phyloP scores from a whole-genome alignment of 805 yeast species.

The Kazachstania psychrophila region DNA sequence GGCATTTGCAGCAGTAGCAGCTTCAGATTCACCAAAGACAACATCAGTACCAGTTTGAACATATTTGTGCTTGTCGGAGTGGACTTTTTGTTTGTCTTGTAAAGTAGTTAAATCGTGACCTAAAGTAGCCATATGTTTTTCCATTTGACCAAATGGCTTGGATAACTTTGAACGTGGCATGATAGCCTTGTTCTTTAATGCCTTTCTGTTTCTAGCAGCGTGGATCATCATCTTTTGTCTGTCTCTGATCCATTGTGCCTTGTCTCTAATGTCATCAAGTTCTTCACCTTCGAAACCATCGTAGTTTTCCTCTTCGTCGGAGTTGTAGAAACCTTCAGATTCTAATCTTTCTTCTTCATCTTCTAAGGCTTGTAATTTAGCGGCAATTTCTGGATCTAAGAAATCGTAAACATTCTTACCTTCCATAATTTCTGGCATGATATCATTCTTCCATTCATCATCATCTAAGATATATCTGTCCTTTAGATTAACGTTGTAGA shows the following conservation, averaged over 20 bases:
- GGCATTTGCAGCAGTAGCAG: conserved; percentile 22
- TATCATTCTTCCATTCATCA: conserved; percentile 95
- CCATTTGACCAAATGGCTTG: conserved; percentile 70
- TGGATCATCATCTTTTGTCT: conserved; percentile 90
- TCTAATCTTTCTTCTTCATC: conserved; percentile 95
- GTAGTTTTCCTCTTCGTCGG: conserved; percentile 67
- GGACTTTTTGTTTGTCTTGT: conserved; percentile 40
- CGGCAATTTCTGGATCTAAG: conserved; percentile 91
- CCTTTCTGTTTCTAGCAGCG: conserved; percentile 79
- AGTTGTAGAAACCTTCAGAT: conserved; percentile 89
- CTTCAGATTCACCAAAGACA: conserved; percentile 44
- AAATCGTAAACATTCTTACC: conserved; percentile 97
- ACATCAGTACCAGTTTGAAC: conserved; percentile 70
- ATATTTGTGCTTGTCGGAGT: conserved; percentile 32
- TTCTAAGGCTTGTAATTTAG: conserved; percentile 88
- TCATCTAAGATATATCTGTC: conserved; percentile 88
- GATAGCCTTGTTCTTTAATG: conserved; percentile 74
- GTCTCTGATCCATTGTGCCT: conserved; percentile 92
- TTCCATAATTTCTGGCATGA: conserved; percentile 92
- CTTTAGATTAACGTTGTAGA: conserved; percentile 83
- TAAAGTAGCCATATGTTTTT: conserved; percentile 76
- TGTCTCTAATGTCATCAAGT: conserved; percentile 59
- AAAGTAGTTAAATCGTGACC: conserved; percentile 79
- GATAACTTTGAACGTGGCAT: conserved; percentile 85
- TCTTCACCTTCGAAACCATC: conserved; percentile 64